Evolutionary conservation across 192 early-diverging fungal genomes (phyloP).

Genomic region (Phlyctochytrium planicorne): DNA sequence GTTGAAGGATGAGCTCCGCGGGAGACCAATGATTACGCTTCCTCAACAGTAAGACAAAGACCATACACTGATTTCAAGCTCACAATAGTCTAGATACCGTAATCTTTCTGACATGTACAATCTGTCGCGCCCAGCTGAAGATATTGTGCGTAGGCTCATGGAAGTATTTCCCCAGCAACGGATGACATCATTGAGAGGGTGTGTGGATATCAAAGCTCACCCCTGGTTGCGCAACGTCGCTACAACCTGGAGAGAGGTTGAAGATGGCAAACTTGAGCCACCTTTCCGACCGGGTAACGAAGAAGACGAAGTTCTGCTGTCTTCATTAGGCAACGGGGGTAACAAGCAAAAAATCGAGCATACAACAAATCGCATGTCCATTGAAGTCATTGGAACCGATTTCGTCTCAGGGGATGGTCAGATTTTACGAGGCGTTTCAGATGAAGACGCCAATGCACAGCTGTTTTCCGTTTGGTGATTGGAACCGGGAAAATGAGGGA

Average conservation of each 20-base stretch:
- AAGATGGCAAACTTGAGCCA: conserved; percentile 23
- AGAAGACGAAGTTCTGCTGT: conserved; percentile 3
- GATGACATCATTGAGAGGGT: conserved; percentile 7
- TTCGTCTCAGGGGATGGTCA: no score
- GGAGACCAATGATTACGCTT: background rate
- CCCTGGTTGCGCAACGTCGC: conserved; percentile 21
- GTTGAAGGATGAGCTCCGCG: background rate
- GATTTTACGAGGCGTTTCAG: no score
- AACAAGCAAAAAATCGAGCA: background rate
- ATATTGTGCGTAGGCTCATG: conserved; percentile 21
- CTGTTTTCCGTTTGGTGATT: no score
- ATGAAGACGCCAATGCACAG: no score
- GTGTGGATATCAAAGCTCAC: conserved; percentile 18
- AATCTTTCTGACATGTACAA: conserved; percentile 25
- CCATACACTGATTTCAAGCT: background rate
- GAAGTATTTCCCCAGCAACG: conserved; percentile 19
- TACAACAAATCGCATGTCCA: background rate
- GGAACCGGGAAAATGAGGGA: no score
- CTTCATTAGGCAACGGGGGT: background rate
- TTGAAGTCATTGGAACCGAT: background rate
- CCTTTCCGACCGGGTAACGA: conserved; percentile 15
- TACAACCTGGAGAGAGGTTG: conserved; percentile 21
- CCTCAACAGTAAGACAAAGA: background rate
- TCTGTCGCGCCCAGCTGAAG: conserved; percentile 20
- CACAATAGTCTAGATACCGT: conserved; percentile 15